A percentile compares a stretch with the other conserved stretches of the same genome.
phyloP scores from a whole-genome alignment of 73 alveolate species.

The Breviolum minutum region DNA sequence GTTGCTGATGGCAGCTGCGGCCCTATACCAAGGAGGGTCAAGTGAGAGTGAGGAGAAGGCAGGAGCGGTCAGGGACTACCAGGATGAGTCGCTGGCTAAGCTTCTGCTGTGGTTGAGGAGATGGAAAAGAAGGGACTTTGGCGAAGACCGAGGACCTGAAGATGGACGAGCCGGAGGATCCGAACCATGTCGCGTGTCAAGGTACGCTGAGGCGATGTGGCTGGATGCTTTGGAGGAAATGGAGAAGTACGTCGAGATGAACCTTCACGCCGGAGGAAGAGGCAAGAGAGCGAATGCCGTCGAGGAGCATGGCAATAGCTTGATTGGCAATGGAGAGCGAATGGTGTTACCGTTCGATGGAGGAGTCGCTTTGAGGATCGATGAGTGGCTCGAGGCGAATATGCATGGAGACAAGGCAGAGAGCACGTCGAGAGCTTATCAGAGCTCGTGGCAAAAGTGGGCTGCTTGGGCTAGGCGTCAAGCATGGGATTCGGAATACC shows the following conservation, averaged over 20 bases:
- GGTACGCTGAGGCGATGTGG: background rate
- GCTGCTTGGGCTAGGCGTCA: background rate
- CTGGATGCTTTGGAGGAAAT: background rate
- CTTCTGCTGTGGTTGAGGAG: background rate
- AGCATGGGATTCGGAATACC: background rate
- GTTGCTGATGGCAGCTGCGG: background rate
- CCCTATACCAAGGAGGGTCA: background rate
- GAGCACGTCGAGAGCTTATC: background rate
- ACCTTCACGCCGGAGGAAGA: background rate
- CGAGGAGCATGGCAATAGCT: background rate
- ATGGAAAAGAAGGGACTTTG: background rate
- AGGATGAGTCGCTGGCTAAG: background rate
- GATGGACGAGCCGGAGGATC: background rate
- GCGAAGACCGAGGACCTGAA: background rate
- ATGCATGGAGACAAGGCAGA: background rate
- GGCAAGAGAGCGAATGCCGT: background rate
- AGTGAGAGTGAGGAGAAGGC: background rate
- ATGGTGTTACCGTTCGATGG: background rate
- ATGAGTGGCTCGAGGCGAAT: conserved; percentile 22
- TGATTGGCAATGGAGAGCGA: too few species aligned
- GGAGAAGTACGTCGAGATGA: background rate
- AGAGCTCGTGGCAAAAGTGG: conserved; percentile 2
- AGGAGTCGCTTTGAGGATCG: background rate
- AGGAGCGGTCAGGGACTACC: background rate
- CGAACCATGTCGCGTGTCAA: background rate